Evolutionary conservation across 2,329 filamentous ascomycete species (phyloP).

Genomic region (Arachnopeziza araneosa): DNA sequence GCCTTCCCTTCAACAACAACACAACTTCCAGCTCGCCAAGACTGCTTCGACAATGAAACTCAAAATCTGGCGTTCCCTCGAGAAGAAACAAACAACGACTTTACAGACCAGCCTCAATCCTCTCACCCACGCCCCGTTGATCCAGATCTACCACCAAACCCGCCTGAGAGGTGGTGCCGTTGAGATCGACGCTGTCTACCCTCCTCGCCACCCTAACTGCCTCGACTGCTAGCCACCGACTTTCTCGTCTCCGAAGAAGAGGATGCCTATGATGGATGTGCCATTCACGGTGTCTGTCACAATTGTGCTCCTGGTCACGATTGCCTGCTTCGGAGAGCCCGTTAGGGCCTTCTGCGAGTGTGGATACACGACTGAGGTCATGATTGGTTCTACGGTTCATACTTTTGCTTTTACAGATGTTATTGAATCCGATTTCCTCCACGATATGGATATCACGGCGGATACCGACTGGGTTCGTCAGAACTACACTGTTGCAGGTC

Average conservation of each 20-base stretch:
- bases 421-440: slow-evolving; percentile 67
- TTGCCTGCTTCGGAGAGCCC: slow-evolving; percentile 4
- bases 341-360: slow-evolving; percentile 58
- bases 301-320: slow-evolving; percentile 13
- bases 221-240: neutral
- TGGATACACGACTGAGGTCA: slow-evolving; percentile 55
- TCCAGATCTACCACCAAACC: neutral
- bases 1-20: neutral
- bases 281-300: neutral
- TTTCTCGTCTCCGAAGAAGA: neutral
- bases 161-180: neutral
- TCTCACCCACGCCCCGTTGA: neutral
- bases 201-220: neutral
- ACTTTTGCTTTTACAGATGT: slow-evolving; percentile 59
- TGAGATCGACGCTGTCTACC: neutral
- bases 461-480: slow-evolving; percentile 62
- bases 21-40: neutral
- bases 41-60: neutral
- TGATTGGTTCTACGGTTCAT: slow-evolving; percentile 29
- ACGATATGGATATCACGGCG: slow-evolving; percentile 41
- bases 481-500: slow-evolving; percentile 55
- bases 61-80: neutral
- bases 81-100: neutral
- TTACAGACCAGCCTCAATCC: neutral
- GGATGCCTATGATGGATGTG: neutral